Base-by-base conservation (phyloP, 2,329 filamentous ascomycete species). In the Ilyonectria robusta region DNA sequence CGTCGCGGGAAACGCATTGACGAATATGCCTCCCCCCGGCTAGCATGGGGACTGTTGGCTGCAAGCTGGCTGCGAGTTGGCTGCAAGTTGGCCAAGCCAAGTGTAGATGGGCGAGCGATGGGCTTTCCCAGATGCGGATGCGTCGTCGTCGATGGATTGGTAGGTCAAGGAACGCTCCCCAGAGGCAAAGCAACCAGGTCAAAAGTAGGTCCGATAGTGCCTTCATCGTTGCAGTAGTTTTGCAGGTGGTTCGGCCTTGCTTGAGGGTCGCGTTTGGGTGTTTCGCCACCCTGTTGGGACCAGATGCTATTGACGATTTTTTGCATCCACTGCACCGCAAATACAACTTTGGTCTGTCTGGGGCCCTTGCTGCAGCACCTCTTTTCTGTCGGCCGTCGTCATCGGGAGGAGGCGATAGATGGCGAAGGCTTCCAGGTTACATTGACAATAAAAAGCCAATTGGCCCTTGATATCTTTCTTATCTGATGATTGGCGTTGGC, bases 1-100 rank as follows among this genome's bases (percentile, higher is more conserved):
- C 62, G 46, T 65, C 15, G 57, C 57, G 57, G 62, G 57, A 65
- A 48, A 48, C 57, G 57, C 62, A 56, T 60, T 56, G 57, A 51
- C 51, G 29, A 50, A 65, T 17, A 50, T 31, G 40, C 40, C 23
- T 58, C 44, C 23, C 23, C 33, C 31, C 31, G 37, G 60, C 23
- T 48, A 47, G 33, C 33, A 37, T 44, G 37, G 37, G 15, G 37
- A 40, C 40, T 42, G 40, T 42, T 42, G 40, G 40, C n/a, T 42
- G 40, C 40, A 17, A 51, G 29, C 19, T 33, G 48, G 26, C 26
- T 42, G 40, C 40, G 21, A 21, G 40, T 42, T 42, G 40, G 40
- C n/a, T 42, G 40, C 40, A 17, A 51, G 29, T 33, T 33, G 48
- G 26, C 26, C 26, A 26, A 26, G 26, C 48, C n/a, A 31, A 10